Evolutionary conservation across 768 basidiomycete species (phyloP).

Genomic region (Mycena vitilis): DNA sequence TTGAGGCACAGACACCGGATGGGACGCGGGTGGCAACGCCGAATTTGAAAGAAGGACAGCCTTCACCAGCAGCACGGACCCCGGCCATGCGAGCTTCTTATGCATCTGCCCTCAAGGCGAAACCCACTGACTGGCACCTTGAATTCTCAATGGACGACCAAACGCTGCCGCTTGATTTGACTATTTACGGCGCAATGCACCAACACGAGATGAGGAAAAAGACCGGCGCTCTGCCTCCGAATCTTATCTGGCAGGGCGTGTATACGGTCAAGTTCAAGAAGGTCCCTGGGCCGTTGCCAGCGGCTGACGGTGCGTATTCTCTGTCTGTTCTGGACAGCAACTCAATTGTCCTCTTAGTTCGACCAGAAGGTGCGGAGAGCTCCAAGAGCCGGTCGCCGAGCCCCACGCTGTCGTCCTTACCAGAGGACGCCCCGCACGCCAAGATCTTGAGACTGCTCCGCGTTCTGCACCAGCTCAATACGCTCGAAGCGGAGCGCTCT

Average conservation of each 20-base stretch:
- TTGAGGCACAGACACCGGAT: conserved; percentile 97
- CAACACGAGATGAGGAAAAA: conserved; percentile 89
- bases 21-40: conserved; percentile 96
- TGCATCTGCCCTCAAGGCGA: conserved; percentile 92
- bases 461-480: conserved; percentile 86
- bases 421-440: conserved; percentile 85
- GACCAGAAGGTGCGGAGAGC: conserved; percentile 56
- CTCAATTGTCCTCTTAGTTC: conserved; percentile 41
- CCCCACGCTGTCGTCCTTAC: conserved; percentile 80
- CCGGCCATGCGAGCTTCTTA: conserved; percentile 74
- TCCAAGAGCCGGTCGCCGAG: conserved; percentile 70
- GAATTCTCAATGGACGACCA: conserved; percentile 96
- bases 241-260: conserved; percentile 88
- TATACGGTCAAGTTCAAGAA: conserved; percentile 96
- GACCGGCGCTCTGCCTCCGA: conserved; percentile 68
- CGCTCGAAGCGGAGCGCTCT: conserved; percentile 74
- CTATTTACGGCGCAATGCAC: conserved; percentile 96
- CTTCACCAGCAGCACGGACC: conserved; percentile 43
- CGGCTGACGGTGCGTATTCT: conserved; percentile 64
- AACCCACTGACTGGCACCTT: conserved; percentile 96
- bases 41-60: conserved; percentile 61
- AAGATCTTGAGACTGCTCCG: conserved; percentile 93
- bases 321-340: not conserved
- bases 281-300: conserved; percentile 82
- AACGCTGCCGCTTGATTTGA: conserved; percentile 84